Base-by-base conservation (phyloP, 805 yeast genomes). In the Blastobotrys peoriensis region DNA sequence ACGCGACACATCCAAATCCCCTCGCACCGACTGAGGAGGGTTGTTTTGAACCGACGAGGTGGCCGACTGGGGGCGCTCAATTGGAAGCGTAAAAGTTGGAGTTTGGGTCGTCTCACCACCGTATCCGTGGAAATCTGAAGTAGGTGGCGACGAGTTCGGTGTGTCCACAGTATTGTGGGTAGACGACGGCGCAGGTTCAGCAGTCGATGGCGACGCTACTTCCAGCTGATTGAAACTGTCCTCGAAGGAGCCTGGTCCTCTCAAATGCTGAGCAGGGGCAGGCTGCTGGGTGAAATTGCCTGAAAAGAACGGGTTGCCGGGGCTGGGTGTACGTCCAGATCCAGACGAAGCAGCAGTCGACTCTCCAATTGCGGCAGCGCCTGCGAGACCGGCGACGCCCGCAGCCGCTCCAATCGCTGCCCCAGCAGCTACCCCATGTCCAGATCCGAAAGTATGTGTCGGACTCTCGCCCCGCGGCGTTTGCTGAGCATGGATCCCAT, bases 11-110 rank as follows among this genome's bases (percentile, higher is more conserved):
- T 76, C 79, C 13, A 71, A 62, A 49, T 81, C 96, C 50, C 85
- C 95, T 48, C 96, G 79, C 5, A 87, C 95, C 18, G 95, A 85
- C 64, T 79, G 77, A 0, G 97, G 89, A 2, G 97, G 87, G 61
- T 91, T 88, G 65, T 89, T 89, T 56, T 84, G 91, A 27, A 88
- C 94, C 36, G 95, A 85, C 0, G 96, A 87, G 0, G 96, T 85
- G 33, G 84, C 76, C 0, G 95, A 85, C 47, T 81, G 84, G 2
- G 94, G 85, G 55, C 93, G 70, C 30, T 64, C 66, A 59, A 76
- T 53, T 40, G 72, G 73, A 35, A 70, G 65, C 46, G 72, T 78
- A 70, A 68, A 58, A 2, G 55, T 30, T 2, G 59, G 59, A 30
- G 47, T 48, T n/a, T 36, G 46, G 33, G 50, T 42, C 13, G 47